Percentiles rank a stretch among this genome's conserved stretches.
These are phyloP conservation scores for Oemleria cerasiformis DNA, from an alignment of 306 rosid genomes.

Conservation along the genomic window DNA sequence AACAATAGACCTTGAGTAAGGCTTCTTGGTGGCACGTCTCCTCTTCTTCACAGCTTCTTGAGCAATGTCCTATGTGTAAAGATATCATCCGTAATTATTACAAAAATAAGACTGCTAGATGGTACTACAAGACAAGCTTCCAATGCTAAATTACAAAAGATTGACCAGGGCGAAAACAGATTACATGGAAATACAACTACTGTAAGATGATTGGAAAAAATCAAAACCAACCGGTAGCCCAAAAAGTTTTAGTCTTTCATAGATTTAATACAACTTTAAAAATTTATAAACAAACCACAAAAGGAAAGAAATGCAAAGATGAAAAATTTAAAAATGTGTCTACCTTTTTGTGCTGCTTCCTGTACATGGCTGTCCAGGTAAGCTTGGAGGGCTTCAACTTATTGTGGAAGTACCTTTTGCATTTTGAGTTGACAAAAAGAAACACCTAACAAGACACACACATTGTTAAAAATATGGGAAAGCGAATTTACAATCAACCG, in stretches of 20 bases:
- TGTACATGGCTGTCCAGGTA: slow-evolving; percentile 84
- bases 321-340: neutral
- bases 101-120: neutral
- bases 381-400: slow-evolving; percentile 83
- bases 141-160: neutral
- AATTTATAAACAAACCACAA: no score
- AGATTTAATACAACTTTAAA: neutral
- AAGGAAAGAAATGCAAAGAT: no score
- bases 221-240: neutral
- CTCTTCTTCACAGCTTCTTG: slow-evolving; percentile 77
- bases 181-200: neutral
- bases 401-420: slow-evolving; percentile 77
- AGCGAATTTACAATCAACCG: neutral
- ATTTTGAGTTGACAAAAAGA: slow-evolving; percentile 72
- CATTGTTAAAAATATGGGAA: neutral
- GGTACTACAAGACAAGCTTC: neutral
- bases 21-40: slow-evolving; percentile 67
- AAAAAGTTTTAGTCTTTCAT: neutral
- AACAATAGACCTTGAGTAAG: slow-evolving; percentile 68
- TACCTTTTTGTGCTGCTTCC: slow-evolving; percentile 91
- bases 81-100: neutral
- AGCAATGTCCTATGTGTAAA: slow-evolving; percentile 50
- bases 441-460: slow-evolving; percentile 47
- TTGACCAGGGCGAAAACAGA: neutral
- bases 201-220: neutral